A percentile compares a stretch with the other conserved stretches of the same genome.
Evolutionary conservation across 345 rosid species (phyloP).

Genomic region (Aurinia saxatilis): DNA sequence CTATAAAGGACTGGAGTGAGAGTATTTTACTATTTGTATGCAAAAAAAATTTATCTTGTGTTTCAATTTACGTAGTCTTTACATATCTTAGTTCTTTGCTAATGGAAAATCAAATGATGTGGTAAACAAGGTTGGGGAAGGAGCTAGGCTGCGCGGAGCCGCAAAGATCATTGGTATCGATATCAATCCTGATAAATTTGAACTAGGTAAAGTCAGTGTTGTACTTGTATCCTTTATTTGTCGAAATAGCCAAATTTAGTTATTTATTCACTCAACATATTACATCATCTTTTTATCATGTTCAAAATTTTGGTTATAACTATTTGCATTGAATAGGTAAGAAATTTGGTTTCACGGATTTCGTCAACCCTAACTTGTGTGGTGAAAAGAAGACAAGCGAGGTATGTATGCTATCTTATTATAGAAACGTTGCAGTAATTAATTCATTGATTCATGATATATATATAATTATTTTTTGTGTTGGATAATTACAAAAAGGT

Average conservation of each 20-base stretch:
- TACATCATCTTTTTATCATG: too few relatives aligned
- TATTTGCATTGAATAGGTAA: conserved; percentile 43
- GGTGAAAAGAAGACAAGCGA: conserved; percentile 38
- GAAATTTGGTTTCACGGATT: conserved; percentile 56
- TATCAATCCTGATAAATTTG: conserved; percentile 51
- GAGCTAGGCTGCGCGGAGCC: conserved; percentile 54
- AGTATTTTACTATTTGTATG: too few relatives aligned
- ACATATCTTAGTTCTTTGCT: too few relatives aligned
- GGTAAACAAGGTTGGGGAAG: conserved; percentile 75
- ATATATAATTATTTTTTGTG: neutral
- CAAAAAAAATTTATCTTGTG: too few relatives aligned
- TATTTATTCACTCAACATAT: too few relatives aligned
- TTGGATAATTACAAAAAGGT: conserved; percentile 30
- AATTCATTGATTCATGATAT: too few relatives aligned
- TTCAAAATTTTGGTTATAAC: too few relatives aligned
- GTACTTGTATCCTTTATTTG: too few relatives aligned
- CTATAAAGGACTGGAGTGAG: too few relatives aligned
- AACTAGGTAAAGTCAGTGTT: conserved; percentile 43
- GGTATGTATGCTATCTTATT: conserved; percentile 23
- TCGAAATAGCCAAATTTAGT: too few relatives aligned
- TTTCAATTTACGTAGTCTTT: too few relatives aligned
- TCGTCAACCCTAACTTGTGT: conserved; percentile 45
- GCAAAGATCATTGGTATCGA: conserved; percentile 60
- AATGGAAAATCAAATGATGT: too few relatives aligned
- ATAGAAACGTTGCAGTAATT: neutral